Evolutionary conservation across 768 basidiomycete species (phyloP), one percentile per base, ranked within the genome.

Genomic region (Tubosaeta sp.): DNA sequence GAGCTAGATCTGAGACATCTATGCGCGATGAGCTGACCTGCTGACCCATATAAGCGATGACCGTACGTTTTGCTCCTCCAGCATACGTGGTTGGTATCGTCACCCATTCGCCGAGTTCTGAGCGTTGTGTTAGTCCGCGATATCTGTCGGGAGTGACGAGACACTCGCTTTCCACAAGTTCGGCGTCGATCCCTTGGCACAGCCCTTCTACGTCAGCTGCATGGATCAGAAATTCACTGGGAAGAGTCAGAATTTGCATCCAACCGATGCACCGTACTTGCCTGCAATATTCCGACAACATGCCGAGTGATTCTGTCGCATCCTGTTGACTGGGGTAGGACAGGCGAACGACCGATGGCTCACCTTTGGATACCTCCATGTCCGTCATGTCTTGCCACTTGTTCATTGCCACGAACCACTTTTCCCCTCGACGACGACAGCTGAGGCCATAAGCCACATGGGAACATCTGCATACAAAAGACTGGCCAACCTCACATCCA

Each of bases 151-250:
- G n/a, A 25, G 19, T 2, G 39, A 9, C 6, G 42, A 16, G 29
- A 24, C 25, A 72, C 86, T 51, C 52, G 90, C 94, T 84, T 54
- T 69, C 56, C 3, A 98, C 95, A 4, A 99, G 78, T 16, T 84
- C 83, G 62, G 91, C 82, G 66, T 99, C 96, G 52, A 98, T 94
- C 1, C 96, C 96, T 71, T 94, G 84, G 66, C 96, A 98, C 21
- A 98, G 72, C 0, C 96, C 96, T 68, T 99, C 96, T 9, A 99
- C 94, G 58, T 98, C 96, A n/a, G 96, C 96, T 0, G 96, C 95
- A 68, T 99, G 96, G 24, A 99, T 77, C 39, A 99, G 72, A 57
- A 99, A 90, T 65, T 98, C 96, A 57, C 94, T 94, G 56, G 29
- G n/a, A 44, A 47, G 24, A 49, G 40, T 65, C 60, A 65, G 57